These are phyloP conservation scores for Colletotrichum tropicicola DNA, from an alignment of 2,329 filamentous ascomycete genomes.

Conservation along the genomic window DNA sequence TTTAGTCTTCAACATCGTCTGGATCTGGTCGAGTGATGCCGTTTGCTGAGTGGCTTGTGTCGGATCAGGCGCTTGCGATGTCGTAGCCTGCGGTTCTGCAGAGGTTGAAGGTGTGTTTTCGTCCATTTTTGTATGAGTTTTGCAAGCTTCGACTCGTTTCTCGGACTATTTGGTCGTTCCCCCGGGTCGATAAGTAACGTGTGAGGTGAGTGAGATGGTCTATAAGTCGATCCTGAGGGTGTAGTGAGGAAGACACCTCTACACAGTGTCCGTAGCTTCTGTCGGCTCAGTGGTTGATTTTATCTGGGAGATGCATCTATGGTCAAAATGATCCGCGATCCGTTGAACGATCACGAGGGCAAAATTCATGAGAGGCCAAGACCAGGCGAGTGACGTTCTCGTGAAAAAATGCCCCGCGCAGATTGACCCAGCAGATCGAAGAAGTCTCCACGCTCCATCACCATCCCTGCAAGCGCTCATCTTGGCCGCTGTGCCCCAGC, in stretches of 20 bases:
- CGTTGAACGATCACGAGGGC: neutral
- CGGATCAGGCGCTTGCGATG: neutral
- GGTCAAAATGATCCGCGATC: neutral
- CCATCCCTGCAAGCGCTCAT: conserved; percentile 10
- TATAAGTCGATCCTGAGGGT: neutral
- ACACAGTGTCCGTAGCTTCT: no score
- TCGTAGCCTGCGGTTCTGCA: neutral
- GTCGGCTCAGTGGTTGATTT: no score
- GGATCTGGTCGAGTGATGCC: conserved; percentile 57
- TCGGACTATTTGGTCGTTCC: no score
- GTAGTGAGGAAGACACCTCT: no score
- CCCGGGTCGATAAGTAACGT: no score
- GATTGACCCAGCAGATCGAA: conserved; percentile 23
- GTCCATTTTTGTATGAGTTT: conserved; percentile 17
- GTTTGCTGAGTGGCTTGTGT: conserved; percentile 11
- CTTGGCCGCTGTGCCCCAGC: conserved; percentile 1
- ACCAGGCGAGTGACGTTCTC: conserved; percentile 9
- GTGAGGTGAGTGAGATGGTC: neutral
- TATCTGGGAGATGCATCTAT: neutral
- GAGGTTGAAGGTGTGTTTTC: neutral
- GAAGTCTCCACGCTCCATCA: conserved; percentile 9
- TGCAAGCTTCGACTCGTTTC: no score
- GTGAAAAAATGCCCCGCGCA: conserved; percentile 27
- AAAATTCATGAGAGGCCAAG: conserved; percentile 2
- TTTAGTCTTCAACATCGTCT: conserved; percentile 63